Conservation (phyloP, 805 yeast genomes). For the Teunomyces pallodes region DNA sequence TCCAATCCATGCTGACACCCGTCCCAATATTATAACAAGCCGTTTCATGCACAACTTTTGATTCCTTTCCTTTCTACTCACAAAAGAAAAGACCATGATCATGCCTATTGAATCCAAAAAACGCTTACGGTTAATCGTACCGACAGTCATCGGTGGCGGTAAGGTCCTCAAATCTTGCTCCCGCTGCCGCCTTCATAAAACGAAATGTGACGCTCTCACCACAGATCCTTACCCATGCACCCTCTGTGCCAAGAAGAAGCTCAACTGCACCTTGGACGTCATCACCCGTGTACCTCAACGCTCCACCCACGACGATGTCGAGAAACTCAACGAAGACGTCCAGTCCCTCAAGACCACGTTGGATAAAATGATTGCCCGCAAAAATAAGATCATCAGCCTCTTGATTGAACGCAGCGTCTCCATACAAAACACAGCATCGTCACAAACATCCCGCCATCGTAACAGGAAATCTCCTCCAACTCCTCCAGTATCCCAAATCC, state of each 20-base stretch:
- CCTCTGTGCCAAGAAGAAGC: conserved; percentile 50
- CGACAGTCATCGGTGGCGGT: conserved; percentile 11
- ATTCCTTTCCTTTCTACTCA: background rate
- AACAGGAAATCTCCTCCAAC: conserved; percentile 1
- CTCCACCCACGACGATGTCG: conserved; percentile 28
- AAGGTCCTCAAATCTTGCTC: conserved; percentile 50
- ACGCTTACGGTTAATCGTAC: conserved; percentile 12
- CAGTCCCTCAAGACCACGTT: conserved; percentile 18
- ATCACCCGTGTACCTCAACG: conserved; percentile 47
- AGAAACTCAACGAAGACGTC: conserved; percentile 27
- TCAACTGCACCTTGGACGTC: conserved; percentile 53
- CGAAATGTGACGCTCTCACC: conserved; percentile 56
- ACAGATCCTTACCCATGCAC: conserved; percentile 58
- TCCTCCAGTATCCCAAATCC: conserved; percentile 13
- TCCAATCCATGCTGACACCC: background rate
- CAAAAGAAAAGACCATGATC: conserved; percentile 6
- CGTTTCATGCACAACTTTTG: background rate
- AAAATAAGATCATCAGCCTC: conserved; percentile 14
- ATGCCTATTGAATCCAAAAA: conserved; percentile 11
- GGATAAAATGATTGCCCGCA: conserved; percentile 22
- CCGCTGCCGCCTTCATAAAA: conserved; percentile 64
- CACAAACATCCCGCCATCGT: background rate
- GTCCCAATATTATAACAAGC: background rate
- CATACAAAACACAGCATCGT: background rate
- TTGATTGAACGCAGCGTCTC: conserved; percentile 10